Evolutionary conservation across 768 basidiomycete genomes (phyloP).

Genomic region (Mycena haematopus): DNA sequence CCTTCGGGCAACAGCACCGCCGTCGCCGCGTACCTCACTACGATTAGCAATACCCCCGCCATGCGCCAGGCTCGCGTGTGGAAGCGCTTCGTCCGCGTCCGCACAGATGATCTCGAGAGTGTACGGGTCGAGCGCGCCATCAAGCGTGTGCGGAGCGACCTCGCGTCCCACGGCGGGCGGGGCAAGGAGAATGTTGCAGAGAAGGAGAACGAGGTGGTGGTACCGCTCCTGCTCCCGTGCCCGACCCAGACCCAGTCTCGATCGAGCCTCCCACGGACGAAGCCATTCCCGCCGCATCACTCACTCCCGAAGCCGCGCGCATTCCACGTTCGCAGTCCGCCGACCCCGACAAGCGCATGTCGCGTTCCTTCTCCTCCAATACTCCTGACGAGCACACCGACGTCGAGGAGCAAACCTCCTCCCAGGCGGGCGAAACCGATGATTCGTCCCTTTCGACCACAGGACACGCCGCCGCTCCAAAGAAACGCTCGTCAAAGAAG

Average conservation of each 20-base stretch:
- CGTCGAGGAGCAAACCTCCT: conserved; percentile 42
- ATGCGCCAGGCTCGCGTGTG: conserved; percentile 74
- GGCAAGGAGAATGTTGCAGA: conserved; percentile 38
- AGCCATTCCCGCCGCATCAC: conserved; percentile 35
- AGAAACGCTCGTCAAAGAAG: conserved; percentile 54
- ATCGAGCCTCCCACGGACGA: neutral
- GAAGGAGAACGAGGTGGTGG: conserved; percentile 14
- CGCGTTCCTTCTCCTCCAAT: conserved; percentile 53
- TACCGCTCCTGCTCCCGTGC: neutral
- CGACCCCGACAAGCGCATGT: conserved; percentile 72
- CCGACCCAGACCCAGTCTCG: neutral
- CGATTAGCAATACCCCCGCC: conserved; percentile 68
- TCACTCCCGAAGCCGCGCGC: conserved; percentile 45
- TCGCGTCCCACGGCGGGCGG: conserved; percentile 66
- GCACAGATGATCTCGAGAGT: conserved; percentile 89
- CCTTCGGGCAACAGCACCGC: conserved; percentile 61
- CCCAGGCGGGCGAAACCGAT: conserved; percentile 56
- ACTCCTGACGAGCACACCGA: conserved; percentile 38
- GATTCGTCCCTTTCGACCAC: conserved; percentile 76
- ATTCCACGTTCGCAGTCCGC: conserved; percentile 83
- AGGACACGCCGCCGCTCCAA: conserved; percentile 48
- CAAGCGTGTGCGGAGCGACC: conserved; percentile 85
- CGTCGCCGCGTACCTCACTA: conserved; percentile 82
- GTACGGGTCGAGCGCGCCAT: conserved; percentile 86
- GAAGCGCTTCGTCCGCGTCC: conserved; percentile 86